Percentiles rank a stretch among this genome's conserved stretches.
Evolutionary conservation across 164 flowering plant genomes (phyloP).

Genomic region (Liriodendron chinense): DNA sequence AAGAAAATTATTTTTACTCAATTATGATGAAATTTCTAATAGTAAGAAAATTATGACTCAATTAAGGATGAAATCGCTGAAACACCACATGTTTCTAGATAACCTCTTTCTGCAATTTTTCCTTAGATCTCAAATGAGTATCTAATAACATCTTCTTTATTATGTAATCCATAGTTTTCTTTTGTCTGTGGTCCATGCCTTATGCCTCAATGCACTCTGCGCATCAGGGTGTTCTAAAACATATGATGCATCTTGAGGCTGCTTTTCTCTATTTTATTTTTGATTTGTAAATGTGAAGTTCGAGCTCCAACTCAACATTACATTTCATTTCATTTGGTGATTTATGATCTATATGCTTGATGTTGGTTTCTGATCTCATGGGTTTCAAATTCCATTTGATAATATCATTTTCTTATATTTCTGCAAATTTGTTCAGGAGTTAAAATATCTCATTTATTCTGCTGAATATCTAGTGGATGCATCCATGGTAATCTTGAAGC

Average conservation of each 20-base stretch:
- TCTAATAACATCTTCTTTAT: no score
- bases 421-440: slow-evolving; percentile 45
- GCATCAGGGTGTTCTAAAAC: background rate
- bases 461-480: slow-evolving; percentile 59
- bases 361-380: background rate
- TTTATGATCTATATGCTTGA: no score
- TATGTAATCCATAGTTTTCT: background rate
- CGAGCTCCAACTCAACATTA: background rate
- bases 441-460: slow-evolving; percentile 30
- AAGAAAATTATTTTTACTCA: no score
- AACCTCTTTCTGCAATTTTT: no score
- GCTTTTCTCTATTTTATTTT: no score
- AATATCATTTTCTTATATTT: slow-evolving; percentile 2
- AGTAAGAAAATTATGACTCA: no score
- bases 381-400: background rate
- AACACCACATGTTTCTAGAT: no score
- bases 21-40: no score
- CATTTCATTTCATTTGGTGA: background rate
- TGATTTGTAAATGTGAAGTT: background rate
- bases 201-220: background rate
- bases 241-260: no score
- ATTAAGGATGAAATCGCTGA: no score
- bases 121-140: no score
- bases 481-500: slow-evolving; percentile 49
- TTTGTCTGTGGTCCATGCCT: background rate